phyloP scores from a whole-genome alignment of 2,329 filamentous ascomycete species.

The Colletotrichum aenigma region DNA sequence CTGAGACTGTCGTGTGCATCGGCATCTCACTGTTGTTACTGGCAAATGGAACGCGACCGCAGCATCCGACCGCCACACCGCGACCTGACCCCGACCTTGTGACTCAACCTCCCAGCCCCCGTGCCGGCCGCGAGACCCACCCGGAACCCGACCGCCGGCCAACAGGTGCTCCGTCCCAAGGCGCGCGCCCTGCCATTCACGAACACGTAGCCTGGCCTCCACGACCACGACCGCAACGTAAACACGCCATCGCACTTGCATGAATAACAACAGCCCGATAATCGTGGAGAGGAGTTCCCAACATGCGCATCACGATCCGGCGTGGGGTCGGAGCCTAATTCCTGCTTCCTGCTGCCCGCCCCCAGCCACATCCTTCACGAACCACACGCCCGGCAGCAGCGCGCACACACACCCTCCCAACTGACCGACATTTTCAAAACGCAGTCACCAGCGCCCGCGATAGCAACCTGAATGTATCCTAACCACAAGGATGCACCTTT shows the following conservation, averaged over 20 bases:
- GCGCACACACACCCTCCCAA: neutral
- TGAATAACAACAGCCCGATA: neutral
- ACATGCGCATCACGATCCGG: neutral
- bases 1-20: neutral
- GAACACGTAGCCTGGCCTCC: neutral
- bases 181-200: neutral
- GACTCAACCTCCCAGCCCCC: slow-evolving; percentile 13
- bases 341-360: slow-evolving; percentile 15
- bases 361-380: slow-evolving; percentile 13
- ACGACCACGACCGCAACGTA: neutral
- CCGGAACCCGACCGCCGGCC: slow-evolving; percentile 10
- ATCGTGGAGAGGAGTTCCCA: neutral
- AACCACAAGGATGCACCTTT: neutral
- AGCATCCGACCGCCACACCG: neutral
- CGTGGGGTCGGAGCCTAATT: slow-evolving; percentile 15
- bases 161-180: neutral
- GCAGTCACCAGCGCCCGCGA: neutral
- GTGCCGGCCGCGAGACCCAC: slow-evolving; percentile 12
- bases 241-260: neutral
- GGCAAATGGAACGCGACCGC: neutral
- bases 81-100: slow-evolving; percentile 2
- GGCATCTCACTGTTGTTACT: neutral
- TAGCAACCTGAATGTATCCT: neutral
- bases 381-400: neutral
- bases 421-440: neutral